A percentile compares a stretch with the other conserved stretches of the same genome.
Evolutionary conservation across 169 alveolate genomes (phyloP).

Genomic region (Cyclospora cayetanensis): DNA sequence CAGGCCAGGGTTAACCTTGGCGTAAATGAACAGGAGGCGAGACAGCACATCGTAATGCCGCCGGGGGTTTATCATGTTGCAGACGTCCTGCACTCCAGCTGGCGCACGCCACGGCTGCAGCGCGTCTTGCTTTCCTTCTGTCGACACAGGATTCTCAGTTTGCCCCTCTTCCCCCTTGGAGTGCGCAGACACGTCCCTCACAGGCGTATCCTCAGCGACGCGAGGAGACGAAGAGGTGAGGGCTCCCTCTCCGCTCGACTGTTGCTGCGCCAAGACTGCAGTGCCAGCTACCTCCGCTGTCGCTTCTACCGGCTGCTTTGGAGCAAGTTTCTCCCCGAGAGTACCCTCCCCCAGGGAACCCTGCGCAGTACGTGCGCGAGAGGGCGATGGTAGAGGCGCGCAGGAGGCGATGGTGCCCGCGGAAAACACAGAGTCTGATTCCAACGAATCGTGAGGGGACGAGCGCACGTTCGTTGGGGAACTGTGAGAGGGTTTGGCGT

Average conservation of each 20-base stretch:
- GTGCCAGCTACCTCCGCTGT: neutral
- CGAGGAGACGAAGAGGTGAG: neutral
- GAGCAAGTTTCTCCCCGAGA: too few species aligned
- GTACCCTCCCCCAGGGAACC: too few species aligned
- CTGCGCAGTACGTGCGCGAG: too few species aligned
- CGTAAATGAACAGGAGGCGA: constrained; percentile 86
- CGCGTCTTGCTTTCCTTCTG: neutral
- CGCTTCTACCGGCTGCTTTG: constrained; percentile 11
- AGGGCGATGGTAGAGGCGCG: too few species aligned
- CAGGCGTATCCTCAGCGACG: neutral
- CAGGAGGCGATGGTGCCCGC: neutral
- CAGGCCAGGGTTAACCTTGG: constrained; percentile 84
- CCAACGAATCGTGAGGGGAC: neutral
- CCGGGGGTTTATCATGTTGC: constrained; percentile 67
- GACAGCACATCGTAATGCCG: constrained; percentile 79
- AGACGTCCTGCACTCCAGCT: constrained; percentile 73
- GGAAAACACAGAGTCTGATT: neutral
- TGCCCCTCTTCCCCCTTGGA: neutral
- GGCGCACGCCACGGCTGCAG: constrained; percentile 74
- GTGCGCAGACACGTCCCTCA: neutral
- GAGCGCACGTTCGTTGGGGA: neutral
- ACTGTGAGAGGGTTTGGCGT: neutral
- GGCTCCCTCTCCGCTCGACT: too few species aligned
- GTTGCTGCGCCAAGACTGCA: neutral
- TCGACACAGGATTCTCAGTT: neutral